Conservation (phyloP, 441 rosid genomes). For the Croton setiger region DNA sequence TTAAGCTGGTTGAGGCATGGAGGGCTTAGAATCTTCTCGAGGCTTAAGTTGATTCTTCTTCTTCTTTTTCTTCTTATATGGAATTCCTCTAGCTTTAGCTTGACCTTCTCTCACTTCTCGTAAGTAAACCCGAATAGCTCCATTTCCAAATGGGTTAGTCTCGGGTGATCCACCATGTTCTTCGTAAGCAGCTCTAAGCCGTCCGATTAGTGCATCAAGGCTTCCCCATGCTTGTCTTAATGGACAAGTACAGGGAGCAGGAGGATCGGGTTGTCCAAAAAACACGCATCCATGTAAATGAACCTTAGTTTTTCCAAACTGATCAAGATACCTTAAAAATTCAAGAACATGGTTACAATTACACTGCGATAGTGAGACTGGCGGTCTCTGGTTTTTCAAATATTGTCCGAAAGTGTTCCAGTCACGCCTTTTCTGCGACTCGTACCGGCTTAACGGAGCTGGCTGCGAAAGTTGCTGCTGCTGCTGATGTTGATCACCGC, state of each 20-base stretch:
- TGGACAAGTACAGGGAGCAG: conserved; percentile 80
- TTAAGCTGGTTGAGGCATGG: conserved; percentile 31
- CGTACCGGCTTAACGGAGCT: conserved; percentile 64
- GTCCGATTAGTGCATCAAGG: conserved; percentile 87
- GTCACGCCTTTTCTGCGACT: conserved; percentile 77
- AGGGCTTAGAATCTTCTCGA: conserved; percentile 39
- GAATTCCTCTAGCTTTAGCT: conserved; percentile 82
- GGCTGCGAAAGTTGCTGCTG: conserved; percentile 19
- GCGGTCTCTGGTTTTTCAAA: conserved; percentile 75
- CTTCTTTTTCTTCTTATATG: conserved; percentile 86
- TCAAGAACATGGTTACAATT: conserved; percentile 71
- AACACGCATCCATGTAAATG: conserved; percentile 69
- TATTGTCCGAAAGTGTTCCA: conserved; percentile 93
- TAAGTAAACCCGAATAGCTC: conserved; percentile 66
- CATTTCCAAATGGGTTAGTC: conserved; percentile 76
- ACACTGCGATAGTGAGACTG: conserved; percentile 67
- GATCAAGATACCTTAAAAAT: conserved; percentile 75
- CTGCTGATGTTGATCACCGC: conserved; percentile 23
- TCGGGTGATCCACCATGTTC: conserved; percentile 81
- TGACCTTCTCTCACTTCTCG: conserved; percentile 82
- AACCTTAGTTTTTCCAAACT: conserved; percentile 85
- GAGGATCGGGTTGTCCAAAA: conserved; percentile 80
- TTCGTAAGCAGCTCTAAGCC: conserved; percentile 80
- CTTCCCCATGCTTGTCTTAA: conserved; percentile 95
- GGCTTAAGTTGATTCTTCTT: conserved; percentile 49